Conservation (phyloP, 2,329 filamentous ascomycete genomes). For the Fusarium camptoceras region DNA sequence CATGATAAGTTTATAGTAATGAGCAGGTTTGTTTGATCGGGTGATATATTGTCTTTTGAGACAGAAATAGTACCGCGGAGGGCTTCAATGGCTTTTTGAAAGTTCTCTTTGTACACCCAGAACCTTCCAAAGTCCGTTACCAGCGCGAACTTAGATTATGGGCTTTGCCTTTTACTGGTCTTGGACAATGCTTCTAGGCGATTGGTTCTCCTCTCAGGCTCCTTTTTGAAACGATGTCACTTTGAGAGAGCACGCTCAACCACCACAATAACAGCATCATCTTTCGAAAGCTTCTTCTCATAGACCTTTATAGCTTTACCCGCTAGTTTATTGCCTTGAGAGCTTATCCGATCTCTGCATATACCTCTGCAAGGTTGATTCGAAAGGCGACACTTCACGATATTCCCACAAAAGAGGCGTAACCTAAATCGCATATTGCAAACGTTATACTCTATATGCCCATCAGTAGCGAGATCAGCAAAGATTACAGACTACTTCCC, state of each 20-base stretch:
- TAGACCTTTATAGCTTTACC: not conserved
- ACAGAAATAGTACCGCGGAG: accelerated
- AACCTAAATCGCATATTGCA: not conserved
- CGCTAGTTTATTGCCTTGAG: not conserved
- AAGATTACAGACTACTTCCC: no score
- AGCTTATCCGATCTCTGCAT: not conserved
- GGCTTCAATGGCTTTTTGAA: accelerated
- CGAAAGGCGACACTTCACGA: no score
- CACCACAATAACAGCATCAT: not conserved
- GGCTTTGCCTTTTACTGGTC: not conserved
- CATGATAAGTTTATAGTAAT: accelerated
- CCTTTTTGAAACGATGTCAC: not conserved
- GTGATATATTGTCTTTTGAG: accelerated
- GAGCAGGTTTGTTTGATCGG: not conserved
- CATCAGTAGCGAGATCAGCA: no score
- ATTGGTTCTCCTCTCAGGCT: not conserved
- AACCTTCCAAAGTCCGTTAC: not conserved
- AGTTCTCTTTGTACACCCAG: not conserved
- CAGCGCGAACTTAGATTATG: accelerated
- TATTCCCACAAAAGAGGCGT: not conserved
- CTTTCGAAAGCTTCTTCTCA: not conserved
- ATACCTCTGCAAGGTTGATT: not conserved
- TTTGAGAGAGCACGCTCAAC: not conserved
- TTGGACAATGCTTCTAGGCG: not conserved
- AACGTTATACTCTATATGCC: no score